Percentiles rank a stretch among this genome's conserved stretches.
Conservation (phyloP, 371 early-diverging fungal species). For the Neoconidiobolus thromboides region DNA sequence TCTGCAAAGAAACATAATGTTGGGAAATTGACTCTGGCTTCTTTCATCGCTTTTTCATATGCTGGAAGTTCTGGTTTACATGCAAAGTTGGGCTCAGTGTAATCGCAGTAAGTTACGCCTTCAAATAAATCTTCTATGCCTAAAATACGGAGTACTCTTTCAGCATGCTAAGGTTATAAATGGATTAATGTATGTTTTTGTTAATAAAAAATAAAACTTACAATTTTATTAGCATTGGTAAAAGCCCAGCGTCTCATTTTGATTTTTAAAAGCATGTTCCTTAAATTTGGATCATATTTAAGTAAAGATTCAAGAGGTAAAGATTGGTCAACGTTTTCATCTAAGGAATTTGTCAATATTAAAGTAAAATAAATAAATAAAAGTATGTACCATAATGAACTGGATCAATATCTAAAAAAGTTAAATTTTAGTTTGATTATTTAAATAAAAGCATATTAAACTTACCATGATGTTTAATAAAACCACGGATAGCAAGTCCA, state of each 20-base stretch:
- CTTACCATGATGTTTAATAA: slow-evolving; percentile 38
- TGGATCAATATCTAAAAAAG: slow-evolving; percentile 27
- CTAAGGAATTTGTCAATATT: slow-evolving; percentile 9
- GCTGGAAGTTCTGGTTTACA: slow-evolving; percentile 49
- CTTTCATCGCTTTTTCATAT: slow-evolving; percentile 43
- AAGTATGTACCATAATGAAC: slow-evolving; percentile 25
- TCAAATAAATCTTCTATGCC: slow-evolving; percentile 57
- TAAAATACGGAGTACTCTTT: slow-evolving; percentile 37
- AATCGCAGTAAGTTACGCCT: slow-evolving; percentile 61
- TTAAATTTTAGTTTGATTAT: slow-evolving; percentile 1
- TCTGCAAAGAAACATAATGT: slow-evolving; percentile 52
- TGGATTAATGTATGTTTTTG: background rate
- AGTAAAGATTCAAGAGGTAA: slow-evolving; percentile 48
- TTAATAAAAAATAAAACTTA: slow-evolving; percentile 12
- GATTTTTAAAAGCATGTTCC: slow-evolving; percentile 33
- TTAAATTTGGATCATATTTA: slow-evolving; percentile 33
- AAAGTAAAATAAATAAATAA: background rate
- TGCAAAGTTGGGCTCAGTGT: slow-evolving; percentile 37
- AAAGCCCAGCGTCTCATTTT: slow-evolving; percentile 57
- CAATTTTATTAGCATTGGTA: slow-evolving; percentile 57
- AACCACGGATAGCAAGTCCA: slow-evolving; percentile 61
- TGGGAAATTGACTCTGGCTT: slow-evolving; percentile 35
- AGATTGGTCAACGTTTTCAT: slow-evolving; percentile 46
- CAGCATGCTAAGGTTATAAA: slow-evolving; percentile 31
- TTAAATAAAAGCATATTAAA: background rate